A percentile compares a stretch with the other conserved stretches of the same genome.
Conservation (phyloP, 2,329 filamentous ascomycete species). For the Aureobasidium pullulans region DNA sequence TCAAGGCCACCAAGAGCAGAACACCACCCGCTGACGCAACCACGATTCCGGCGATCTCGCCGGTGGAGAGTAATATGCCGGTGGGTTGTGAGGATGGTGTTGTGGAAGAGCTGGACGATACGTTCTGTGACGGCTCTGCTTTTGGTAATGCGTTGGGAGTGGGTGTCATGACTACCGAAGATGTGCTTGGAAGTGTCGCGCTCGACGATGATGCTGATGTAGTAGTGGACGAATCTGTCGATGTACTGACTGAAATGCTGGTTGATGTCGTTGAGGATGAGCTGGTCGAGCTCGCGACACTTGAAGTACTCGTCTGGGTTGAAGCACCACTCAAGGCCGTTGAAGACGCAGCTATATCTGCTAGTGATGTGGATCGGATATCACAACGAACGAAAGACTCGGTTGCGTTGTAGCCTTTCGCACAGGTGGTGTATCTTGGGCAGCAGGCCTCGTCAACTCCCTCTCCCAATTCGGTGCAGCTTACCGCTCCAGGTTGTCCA, state of each 20-base stretch:
- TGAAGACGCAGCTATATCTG: neutral
- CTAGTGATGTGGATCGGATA: neutral
- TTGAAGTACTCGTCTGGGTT: neutral
- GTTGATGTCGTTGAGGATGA: neutral
- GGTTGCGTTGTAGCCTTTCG: slow-evolving; percentile 4
- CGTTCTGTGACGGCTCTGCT: neutral
- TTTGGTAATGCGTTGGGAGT: neutral
- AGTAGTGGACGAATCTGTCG: neutral
- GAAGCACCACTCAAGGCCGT: neutral
- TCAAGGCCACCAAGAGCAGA: neutral
- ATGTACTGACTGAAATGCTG: neutral
- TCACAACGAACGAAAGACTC: slow-evolving; percentile 7
- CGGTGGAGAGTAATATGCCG: neutral
- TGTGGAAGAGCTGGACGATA: neutral
- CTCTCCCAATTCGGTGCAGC: slow-evolving; percentile 10
- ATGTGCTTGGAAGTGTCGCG: neutral
- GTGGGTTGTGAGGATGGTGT: neutral
- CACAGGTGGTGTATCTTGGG: slow-evolving; percentile 15
- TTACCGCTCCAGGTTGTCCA: slow-evolving; percentile 14
- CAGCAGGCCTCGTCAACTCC: slow-evolving; percentile 15
- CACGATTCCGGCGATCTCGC: neutral
- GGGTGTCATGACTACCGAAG: neutral
- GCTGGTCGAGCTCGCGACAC: neutral
- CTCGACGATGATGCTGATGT: neutral
- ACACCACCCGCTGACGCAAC: neutral